Conservation (phyloP, 164 flowering plant species). For the Aristolochia californica region DNA sequence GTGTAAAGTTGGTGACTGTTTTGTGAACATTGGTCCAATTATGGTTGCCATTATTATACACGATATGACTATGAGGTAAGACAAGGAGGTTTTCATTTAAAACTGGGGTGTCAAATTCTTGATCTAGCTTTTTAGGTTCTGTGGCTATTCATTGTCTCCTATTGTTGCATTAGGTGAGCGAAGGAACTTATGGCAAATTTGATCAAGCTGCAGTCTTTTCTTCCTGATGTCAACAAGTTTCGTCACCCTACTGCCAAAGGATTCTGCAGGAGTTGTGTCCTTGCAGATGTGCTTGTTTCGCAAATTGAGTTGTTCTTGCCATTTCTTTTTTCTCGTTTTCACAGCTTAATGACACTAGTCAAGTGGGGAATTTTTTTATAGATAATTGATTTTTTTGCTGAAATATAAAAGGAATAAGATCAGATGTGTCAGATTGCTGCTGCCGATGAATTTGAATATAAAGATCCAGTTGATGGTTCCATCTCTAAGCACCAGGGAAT, state of each 20-base stretch:
- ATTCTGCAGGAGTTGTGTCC: too few species aligned
- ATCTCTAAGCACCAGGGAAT: conserved; percentile 96
- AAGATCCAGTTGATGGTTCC: conserved; percentile 97
- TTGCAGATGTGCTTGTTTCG: too few species aligned
- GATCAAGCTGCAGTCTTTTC: conserved; percentile 75
- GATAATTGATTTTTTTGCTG: conserved; percentile 28
- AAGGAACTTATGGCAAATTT: conserved; percentile 88
- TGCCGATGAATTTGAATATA: conserved; percentile 97
- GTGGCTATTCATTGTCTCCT: conserved; percentile 9
- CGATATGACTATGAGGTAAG: conserved; percentile 96
- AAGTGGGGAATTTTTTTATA: not conserved
- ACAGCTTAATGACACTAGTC: not conserved
- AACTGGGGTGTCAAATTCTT: not conserved
- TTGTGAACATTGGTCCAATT: conserved; percentile 78
- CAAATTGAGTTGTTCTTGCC: too few species aligned
- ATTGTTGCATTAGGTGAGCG: conserved; percentile 45
- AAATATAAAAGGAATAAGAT: conserved; percentile 52
- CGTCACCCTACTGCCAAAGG: not conserved
- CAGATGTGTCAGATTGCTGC: conserved; percentile 63
- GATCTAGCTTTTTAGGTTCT: not conserved
- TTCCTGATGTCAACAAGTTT: conserved; percentile 69
- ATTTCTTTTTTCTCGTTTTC: too few species aligned
- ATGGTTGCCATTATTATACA: conserved; percentile 93
- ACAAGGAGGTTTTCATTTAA: not conserved
- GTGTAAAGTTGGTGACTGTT: conserved; percentile 78